Evolutionary conservation across 306 rosid genomes (phyloP).

Genomic region (Trifolium subterraneum): DNA sequence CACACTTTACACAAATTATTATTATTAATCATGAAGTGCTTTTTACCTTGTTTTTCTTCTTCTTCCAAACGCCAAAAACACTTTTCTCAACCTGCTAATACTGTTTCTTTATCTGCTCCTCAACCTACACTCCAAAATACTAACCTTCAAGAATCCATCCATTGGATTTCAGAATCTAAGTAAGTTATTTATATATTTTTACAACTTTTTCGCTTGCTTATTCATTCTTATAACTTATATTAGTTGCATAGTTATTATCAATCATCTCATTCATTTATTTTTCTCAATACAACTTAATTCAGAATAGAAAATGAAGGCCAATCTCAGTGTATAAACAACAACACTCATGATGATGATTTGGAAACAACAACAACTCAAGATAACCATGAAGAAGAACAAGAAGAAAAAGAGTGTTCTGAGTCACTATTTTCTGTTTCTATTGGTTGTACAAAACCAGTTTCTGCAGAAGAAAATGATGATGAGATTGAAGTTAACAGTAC

Average conservation of each 20-base stretch:
- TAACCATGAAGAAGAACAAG: constrained; percentile 3
- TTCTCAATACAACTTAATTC: constrained; percentile 12
- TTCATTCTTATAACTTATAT: background rate
- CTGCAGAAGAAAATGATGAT: constrained; percentile 8
- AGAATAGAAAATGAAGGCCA: constrained; percentile 52
- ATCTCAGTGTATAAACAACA: constrained; percentile 20
- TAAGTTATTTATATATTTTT: constrained; percentile 33
- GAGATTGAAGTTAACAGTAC: constrained; percentile 49
- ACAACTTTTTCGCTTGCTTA: background rate
- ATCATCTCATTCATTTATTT: background rate
- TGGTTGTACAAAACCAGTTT: constrained; percentile 41
- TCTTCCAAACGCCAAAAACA: constrained; percentile 46
- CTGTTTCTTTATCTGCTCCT: background rate
- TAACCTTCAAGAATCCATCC: constrained; percentile 31
- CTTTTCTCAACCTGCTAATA: background rate
- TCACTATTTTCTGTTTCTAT: constrained; percentile 57
- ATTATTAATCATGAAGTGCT: constrained; percentile 62
- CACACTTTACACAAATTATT: constrained; percentile 38
- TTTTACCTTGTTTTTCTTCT: constrained; percentile 53
- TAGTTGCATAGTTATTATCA: too few species aligned
- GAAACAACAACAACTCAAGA: constrained; percentile 28
- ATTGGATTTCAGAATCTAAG: constrained; percentile 48
- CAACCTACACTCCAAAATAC: constrained; percentile 40
- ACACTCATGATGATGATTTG: constrained; percentile 2
- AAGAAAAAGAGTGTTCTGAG: constrained; percentile 47